Evolutionary conservation across 2,329 filamentous ascomycete species (phyloP).

Genomic region (Sclerotinia minor): DNA sequence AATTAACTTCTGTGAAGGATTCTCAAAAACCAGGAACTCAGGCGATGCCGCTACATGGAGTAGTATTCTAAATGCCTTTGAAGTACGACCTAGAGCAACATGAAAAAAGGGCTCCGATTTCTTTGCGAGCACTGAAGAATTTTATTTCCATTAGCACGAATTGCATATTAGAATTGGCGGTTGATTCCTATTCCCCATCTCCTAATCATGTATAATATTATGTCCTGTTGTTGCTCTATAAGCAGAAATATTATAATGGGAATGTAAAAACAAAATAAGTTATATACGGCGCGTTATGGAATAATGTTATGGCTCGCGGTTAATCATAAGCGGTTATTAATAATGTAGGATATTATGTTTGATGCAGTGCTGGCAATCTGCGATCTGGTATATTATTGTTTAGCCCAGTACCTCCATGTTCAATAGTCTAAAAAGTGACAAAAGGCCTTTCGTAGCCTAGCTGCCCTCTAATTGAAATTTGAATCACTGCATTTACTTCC

Average conservation of each 20-base stretch:
- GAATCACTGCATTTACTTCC: not conserved
- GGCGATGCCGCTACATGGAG: not conserved
- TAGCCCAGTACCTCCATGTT: too few species aligned
- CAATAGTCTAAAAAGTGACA: not conserved
- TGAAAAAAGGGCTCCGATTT: not conserved
- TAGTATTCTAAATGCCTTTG: not conserved
- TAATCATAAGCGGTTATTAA: not conserved
- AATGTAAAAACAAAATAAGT: not conserved
- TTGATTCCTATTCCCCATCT: not conserved
- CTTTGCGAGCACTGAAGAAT: not conserved
- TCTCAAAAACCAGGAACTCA: not conserved
- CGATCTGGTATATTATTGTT: too few species aligned
- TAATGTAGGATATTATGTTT: not conserved
- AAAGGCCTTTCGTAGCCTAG: not conserved
- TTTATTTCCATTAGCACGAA: not conserved
- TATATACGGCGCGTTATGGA: not conserved
- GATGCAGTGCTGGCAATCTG: not conserved
- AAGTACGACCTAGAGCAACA: not conserved
- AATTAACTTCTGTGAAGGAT: constrained; percentile 2
- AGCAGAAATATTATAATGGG: not conserved
- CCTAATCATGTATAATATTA: too few species aligned
- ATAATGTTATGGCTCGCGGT: not conserved
- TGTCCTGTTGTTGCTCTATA: not conserved
- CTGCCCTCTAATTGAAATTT: not conserved
- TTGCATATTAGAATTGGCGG: not conserved